These are phyloP conservation scores for Monosporascus sp. DNA, from an alignment of 2,329 filamentous ascomycete genomes.

Conservation along the genomic window DNA sequence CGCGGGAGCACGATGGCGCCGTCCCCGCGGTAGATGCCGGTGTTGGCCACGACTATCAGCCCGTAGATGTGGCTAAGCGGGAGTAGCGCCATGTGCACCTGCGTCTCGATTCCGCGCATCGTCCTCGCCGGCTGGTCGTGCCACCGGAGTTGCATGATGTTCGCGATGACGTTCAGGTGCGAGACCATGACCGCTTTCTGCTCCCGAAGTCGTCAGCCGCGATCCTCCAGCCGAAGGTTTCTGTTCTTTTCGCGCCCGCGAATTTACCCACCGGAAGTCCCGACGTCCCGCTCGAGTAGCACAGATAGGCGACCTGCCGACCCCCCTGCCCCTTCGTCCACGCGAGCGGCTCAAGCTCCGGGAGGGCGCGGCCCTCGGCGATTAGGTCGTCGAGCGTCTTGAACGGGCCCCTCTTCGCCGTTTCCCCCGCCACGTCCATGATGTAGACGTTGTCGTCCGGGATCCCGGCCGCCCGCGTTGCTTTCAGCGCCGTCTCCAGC, in stretches of 20 bases:
- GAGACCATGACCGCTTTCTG: constrained; percentile 77
- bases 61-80: constrained; percentile 77
- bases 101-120: constrained; percentile 22
- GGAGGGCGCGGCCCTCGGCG: constrained; percentile 46
- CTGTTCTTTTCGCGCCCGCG: too few species aligned
- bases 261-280: constrained; percentile 54
- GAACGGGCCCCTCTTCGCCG: constrained; percentile 40
- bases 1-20: constrained; percentile 64
- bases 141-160: constrained; percentile 56
- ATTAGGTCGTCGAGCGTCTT: constrained; percentile 62
- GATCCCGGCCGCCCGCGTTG: constrained; percentile 55
- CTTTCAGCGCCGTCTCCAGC: constrained; percentile 56
- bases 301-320: constrained; percentile 63
- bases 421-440: constrained; percentile 39
- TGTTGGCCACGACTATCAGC: constrained; percentile 64
- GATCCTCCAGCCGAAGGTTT: too few species aligned
- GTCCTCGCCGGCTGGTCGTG: constrained; percentile 32
- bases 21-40: constrained; percentile 64
- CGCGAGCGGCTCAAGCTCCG: constrained; percentile 42
- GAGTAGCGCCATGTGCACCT: constrained; percentile 55
- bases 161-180: constrained; percentile 70
- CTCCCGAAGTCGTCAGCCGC: not conserved
- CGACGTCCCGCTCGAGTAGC: constrained; percentile 69
- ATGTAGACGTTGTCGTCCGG: constrained; percentile 59
- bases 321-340: constrained; percentile 57